phyloP scores from a whole-genome alignment of 371 early-diverging fungal species.

The Mucor circinelloides region DNA sequence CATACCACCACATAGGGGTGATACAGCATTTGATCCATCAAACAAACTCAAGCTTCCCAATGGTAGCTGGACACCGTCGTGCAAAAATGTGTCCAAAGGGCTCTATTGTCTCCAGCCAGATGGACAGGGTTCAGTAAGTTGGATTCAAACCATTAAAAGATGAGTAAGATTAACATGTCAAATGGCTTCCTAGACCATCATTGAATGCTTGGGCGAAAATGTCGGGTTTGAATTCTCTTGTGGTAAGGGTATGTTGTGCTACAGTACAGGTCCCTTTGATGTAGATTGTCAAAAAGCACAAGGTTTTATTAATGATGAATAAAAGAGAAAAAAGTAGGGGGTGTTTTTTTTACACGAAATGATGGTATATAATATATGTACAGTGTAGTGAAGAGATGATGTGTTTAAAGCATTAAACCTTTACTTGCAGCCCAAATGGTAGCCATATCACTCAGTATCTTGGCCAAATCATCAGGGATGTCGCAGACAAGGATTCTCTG shows the following conservation, averaged over 20 bases:
- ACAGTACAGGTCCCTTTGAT: constrained; percentile 11
- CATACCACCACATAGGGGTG: not conserved
- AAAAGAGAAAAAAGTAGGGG: not conserved
- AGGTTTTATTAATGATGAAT: not conserved
- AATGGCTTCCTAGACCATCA: not conserved
- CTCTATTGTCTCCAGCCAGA: constrained; percentile 5
- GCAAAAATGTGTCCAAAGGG: constrained; percentile 10
- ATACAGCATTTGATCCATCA: not conserved
- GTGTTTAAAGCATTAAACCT: constrained; percentile 27
- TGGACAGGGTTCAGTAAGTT: constrained; percentile 2
- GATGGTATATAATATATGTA: not conserved
- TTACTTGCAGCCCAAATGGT: constrained; percentile 38
- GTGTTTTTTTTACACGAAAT: not conserved
- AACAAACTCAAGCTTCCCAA: constrained; percentile 4
- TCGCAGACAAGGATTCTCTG: constrained; percentile 39
- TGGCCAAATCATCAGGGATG: constrained; percentile 36
- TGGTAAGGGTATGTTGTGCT: constrained; percentile 7
- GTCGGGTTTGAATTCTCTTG: constrained; percentile 10
- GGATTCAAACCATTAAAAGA: too few relatives aligned
- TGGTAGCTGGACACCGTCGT: constrained; percentile 13
- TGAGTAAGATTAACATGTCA: not conserved
- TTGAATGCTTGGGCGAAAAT: constrained; percentile 16
- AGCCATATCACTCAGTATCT: constrained; percentile 28
- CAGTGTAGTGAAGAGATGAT: not conserved
- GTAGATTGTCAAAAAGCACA: constrained; percentile 12